Percentiles rank a stretch among this genome's conserved stretches.
phyloP scores from a whole-genome alignment of 495 filamentous ascomycete species.

The Podospora anserina region DNA sequence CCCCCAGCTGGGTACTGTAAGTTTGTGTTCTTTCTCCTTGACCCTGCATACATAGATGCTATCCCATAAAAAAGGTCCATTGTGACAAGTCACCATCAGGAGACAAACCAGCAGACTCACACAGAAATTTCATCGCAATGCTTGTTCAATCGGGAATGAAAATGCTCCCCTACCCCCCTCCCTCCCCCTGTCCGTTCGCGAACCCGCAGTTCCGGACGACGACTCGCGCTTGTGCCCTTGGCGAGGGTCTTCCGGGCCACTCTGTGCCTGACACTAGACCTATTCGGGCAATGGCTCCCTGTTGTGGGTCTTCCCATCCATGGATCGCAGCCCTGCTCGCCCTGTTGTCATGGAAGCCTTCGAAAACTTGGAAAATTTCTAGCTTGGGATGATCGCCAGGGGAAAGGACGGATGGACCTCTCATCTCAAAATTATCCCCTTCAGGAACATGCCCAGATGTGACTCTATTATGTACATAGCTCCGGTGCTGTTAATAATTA shows the following conservation, averaged over 20 bases:
- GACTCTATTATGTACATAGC: neutral
- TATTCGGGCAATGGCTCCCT: constrained; percentile 4
- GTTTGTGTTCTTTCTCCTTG: neutral
- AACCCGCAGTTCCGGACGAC: constrained; percentile 10
- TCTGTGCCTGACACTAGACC: constrained; percentile 15
- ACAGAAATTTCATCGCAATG: constrained; percentile 3
- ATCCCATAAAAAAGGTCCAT: too few relatives aligned
- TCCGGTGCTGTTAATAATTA: too few relatives aligned
- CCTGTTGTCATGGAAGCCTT: constrained; percentile 6
- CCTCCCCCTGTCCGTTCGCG: constrained; percentile 1
- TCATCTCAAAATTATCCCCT: neutral
- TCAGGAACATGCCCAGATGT: neutral
- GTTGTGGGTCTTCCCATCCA: neutral
- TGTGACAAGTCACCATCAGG: too few relatives aligned
- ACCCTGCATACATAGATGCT: neutral
- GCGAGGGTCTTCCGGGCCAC: constrained; percentile 13
- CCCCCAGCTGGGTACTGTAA: neutral
- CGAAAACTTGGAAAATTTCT: constrained; percentile 11
- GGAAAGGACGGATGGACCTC: too few relatives aligned
- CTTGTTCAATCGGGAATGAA: constrained; percentile 2
- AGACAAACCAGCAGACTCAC: too few relatives aligned
- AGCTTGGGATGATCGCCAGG: neutral
- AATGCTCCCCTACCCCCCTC: neutral
- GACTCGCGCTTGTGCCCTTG: constrained; percentile 7
- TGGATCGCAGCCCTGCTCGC: constrained; percentile 4